Conservation (phyloP, 306 rosid species). For the Vachellia collinsii region DNA sequence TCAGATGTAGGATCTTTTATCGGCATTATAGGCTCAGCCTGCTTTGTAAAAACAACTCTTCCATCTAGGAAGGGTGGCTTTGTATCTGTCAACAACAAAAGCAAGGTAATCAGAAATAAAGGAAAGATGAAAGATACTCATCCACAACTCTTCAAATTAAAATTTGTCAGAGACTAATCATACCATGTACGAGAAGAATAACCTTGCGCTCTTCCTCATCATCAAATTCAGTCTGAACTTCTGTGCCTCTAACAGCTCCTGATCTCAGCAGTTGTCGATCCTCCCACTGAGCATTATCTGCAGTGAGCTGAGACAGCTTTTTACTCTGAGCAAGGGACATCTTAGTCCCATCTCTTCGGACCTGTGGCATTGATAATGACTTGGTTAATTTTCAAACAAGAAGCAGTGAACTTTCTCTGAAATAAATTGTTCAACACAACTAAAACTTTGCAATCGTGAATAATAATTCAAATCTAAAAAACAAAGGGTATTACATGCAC, state of each 20-base stretch:
- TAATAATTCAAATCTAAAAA: constrained; percentile 22
- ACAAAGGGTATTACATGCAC: not conserved
- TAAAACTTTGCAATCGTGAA: constrained; percentile 13
- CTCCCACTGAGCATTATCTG: constrained; percentile 99
- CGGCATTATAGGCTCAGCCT: constrained; percentile 99
- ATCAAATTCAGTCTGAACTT: constrained; percentile 97
- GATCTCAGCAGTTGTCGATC: constrained; percentile 94
- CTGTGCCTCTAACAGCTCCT: constrained; percentile 98
- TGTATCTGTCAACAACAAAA: constrained; percentile 69
- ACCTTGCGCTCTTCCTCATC: constrained; percentile 97
- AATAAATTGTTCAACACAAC: constrained; percentile 10
- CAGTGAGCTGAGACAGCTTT: constrained; percentile 90
- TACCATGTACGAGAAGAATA: constrained; percentile 98
- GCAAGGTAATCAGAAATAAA: constrained; percentile 33
- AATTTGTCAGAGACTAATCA: constrained; percentile 24
- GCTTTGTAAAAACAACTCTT: constrained; percentile 94
- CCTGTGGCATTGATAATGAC: constrained; percentile 51
- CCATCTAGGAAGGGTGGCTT: constrained; percentile 98
- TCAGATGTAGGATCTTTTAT: constrained; percentile 97
- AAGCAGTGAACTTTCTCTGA: constrained; percentile 19
- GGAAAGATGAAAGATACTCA: constrained; percentile 7
- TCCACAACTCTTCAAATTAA: constrained; percentile 20
- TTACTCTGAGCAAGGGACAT: constrained; percentile 96
- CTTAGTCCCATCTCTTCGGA: constrained; percentile 91
- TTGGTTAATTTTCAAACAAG: constrained; percentile 13